Base-by-base conservation (phyloP, 2,329 filamentous ascomycete species). In the Raffaelea deltoideospora region DNA sequence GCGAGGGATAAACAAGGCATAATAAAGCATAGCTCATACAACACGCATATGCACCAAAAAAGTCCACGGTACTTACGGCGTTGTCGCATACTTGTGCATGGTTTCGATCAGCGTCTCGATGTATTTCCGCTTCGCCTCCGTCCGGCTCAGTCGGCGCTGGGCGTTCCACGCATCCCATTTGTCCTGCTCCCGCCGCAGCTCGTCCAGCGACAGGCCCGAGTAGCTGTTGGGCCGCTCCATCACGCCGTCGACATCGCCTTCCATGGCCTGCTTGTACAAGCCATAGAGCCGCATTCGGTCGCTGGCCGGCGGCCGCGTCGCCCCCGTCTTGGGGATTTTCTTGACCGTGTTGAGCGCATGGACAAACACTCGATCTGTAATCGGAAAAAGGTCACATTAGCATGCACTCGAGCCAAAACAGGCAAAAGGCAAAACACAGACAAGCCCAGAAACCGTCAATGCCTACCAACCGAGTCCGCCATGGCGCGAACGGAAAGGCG, bases 261-360 rank as follows among this genome's bases (percentile, higher is more conserved):
- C 87, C 90, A 96, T 96, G 43, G 86, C 86, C 60, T 98, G 90
- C 56, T 98, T 98, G 65, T 98, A 98, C 47, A 98, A 70, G 45
- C 90, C 90, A 78, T 98, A 98, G 43, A 98, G 79, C 40, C 82
- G 81, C 48, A 98, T 68, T 40, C 90, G 79, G 52, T 92, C 87
- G 42, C 71, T 65, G 3, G 86, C 74, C 33, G 90, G 90, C 32
- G 90, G 90, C 43, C 90, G 80, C 44, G 84, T 76, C 36, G 85
- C 85, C 44, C 90, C 88, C 15, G 87, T 94, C 53, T 90, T 88
- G 48, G 83, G 83, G 49, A 98, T 92, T 61, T 92, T 92, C 61
- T 95, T 95, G 51, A 98, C 88, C 19, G 90, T 96, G 63, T 94
- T 95, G 59, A 98, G 80, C 46, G 90, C 90, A 73, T 98, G 88